These are phyloP conservation scores for Cicer bijugum DNA, from an alignment of 306 rosid species.

Conservation along the genomic window DNA sequence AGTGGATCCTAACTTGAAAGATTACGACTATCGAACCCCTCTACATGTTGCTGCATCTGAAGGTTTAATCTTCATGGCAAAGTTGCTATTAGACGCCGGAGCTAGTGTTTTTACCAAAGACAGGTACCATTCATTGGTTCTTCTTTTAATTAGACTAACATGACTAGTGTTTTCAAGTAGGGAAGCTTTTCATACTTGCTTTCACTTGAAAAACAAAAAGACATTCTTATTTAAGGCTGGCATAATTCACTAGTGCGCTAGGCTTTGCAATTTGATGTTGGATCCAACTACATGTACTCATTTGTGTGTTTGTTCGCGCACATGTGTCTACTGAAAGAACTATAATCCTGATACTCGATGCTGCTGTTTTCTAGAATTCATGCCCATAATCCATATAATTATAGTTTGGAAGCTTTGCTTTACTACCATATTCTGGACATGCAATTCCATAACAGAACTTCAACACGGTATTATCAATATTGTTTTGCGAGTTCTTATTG, in stretches of 20 bases:
- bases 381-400: not conserved
- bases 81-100: slow-evolving; percentile 76
- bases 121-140: slow-evolving; percentile 57
- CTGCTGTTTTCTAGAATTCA: slow-evolving; percentile 10
- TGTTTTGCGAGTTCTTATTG: not conserved
- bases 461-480: not conserved
- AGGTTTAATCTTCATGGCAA: slow-evolving; percentile 83
- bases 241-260: not conserved
- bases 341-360: not conserved
- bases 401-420: not conserved
- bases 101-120: slow-evolving; percentile 87
- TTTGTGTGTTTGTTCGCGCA: not conserved
- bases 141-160: slow-evolving; percentile 19
- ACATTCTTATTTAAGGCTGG: not conserved
- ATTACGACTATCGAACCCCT: slow-evolving; percentile 85
- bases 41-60: slow-evolving; percentile 85
- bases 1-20: slow-evolving; percentile 85
- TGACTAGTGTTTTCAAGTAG: slow-evolving; percentile 1
- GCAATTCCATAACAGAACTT: not conserved
- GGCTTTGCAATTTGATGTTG: not conserved
- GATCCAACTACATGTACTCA: too few species aligned
- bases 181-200: slow-evolving; percentile 33
- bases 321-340: not conserved
- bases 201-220: not conserved
- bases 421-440: not conserved